Evolutionary conservation across 352 stramenopile genomes (phyloP), one percentile per base, ranked within the genome.

Genomic region (Pseudoperonospora humuli): DNA sequence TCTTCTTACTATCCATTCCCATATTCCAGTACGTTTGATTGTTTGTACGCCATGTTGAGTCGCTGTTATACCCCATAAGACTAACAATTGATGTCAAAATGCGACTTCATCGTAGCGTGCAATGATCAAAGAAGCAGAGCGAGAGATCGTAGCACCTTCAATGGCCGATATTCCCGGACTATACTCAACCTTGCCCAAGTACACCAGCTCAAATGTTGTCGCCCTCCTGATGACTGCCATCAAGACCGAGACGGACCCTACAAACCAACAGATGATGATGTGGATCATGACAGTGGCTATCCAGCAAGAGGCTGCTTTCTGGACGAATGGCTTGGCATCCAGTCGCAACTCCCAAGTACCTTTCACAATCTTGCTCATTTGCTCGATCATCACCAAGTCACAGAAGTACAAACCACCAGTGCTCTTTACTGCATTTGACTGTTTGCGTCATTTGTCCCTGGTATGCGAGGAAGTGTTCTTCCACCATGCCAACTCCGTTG

Each of bases 181-280:
- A 21, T 89, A 83, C 54, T 88, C 81, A n/a, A 82, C 54, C 8
- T 46, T 93, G 37, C 81, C 81, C 0, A 90, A 89, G 43, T 83
- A 89, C 37, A 86, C 76, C 10, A 90, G 72, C 56, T 91, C 81
- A 10, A 88, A 93, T 38, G 76, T 93, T 23, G 77, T 93, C 10
- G 78, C 72, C 15, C 47, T 93, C 7, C 50, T 93, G 11, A 86
- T 87, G 62, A 86, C 80, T 39, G 76, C 75, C 10, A 76, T 90
- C 35, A 93, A 93, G 40, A 76, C 61, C 0, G 81, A 93, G 47
- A 73, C 45, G 23, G 81, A 93, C 34, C 78, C 81, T 4, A 91
- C 81, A 9, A 93, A 93, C 51, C 78, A 90, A 54, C 81, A 93
- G 43, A 91, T 93, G 81, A 84, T 85, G 38, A 82, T 93, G 54